Evolutionary conservation across 495 filamentous ascomycete genomes (phyloP).

Genomic region (Aspergillus asperescens): DNA sequence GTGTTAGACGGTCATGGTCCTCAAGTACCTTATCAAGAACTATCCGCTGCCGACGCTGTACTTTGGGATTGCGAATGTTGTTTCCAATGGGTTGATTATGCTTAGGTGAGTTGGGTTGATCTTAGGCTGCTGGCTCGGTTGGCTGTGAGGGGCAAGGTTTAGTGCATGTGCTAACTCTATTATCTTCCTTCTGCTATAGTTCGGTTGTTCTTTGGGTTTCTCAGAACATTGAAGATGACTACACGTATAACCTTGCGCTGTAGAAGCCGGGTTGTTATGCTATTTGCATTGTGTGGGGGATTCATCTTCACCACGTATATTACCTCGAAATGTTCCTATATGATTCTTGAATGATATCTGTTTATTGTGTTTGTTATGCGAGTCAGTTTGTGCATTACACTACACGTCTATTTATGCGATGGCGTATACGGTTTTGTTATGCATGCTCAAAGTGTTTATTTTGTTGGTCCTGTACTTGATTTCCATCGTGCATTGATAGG

Average conservation of each 20-base stretch:
- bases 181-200: conserved; percentile 39
- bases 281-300: background rate
- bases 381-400: background rate
- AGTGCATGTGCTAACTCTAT: conserved; percentile 13
- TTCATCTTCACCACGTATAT: background rate
- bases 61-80: conserved; percentile 90
- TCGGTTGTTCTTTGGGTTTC: conserved; percentile 90
- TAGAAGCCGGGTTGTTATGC: conserved; percentile 35
- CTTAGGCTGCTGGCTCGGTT: background rate
- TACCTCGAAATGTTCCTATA: background rate
- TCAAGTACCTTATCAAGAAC: conserved; percentile 80
- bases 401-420: background rate
- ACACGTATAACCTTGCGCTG: conserved; percentile 89
- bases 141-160: background rate
- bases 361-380: background rate
- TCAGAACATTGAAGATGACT: conserved; percentile 99
- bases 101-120: conserved; percentile 58
- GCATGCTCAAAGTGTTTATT: conserved; percentile 3
- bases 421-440: conserved; percentile 7
- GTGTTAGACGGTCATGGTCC: conserved; percentile 67
- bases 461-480: background rate
- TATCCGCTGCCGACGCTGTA: conserved; percentile 79
- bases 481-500: background rate
- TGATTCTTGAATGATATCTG: background rate
- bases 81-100: conserved; percentile 84